Conservation (phyloP, 169 alveolate species). For the Babesia bovis region DNA sequence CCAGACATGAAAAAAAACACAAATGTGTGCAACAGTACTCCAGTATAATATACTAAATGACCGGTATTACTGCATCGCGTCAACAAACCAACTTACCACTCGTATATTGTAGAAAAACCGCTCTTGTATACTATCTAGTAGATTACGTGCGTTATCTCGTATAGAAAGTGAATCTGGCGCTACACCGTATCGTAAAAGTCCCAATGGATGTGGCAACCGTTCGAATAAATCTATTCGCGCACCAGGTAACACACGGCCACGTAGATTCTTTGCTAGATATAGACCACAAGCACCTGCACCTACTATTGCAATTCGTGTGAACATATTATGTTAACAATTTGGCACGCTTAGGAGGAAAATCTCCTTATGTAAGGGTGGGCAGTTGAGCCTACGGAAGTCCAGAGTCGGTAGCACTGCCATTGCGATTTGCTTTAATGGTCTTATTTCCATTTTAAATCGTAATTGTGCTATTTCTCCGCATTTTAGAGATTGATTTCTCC, state of each 20-base stretch:
- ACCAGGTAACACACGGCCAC: slow-evolving; percentile 51
- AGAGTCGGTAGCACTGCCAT: slow-evolving; percentile 10
- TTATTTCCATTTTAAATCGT: slow-evolving; percentile 17
- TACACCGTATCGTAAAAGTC: slow-evolving; percentile 83
- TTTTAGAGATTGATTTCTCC: slow-evolving; percentile 5
- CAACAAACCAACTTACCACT: slow-evolving; percentile 63
- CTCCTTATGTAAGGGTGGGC: slow-evolving; percentile 21
- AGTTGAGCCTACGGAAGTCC: slow-evolving; percentile 15
- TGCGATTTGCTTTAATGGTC: neutral
- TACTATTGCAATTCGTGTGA: slow-evolving; percentile 72
- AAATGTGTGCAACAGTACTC: too few relatives aligned
- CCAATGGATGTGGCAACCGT: slow-evolving; percentile 79
- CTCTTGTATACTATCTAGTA: slow-evolving; percentile 56
- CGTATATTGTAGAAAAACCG: slow-evolving; percentile 75
- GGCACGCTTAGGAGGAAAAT: slow-evolving; percentile 4
- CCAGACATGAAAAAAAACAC: too few relatives aligned
- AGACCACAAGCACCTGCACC: slow-evolving; percentile 90
- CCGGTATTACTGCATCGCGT: too few relatives aligned
- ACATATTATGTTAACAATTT: slow-evolving; percentile 22
- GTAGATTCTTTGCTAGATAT: slow-evolving; percentile 76
- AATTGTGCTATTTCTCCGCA: neutral
- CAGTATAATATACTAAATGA: too few relatives aligned
- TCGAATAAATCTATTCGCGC: slow-evolving; percentile 82
- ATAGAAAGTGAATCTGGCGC: slow-evolving; percentile 85
- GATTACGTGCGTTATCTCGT: slow-evolving; percentile 69